Percentiles rank a stretch among this genome's conserved stretches.
Evolutionary conservation across 805 yeast genomes (phyloP).

Genomic region (Candida easanensis): DNA sequence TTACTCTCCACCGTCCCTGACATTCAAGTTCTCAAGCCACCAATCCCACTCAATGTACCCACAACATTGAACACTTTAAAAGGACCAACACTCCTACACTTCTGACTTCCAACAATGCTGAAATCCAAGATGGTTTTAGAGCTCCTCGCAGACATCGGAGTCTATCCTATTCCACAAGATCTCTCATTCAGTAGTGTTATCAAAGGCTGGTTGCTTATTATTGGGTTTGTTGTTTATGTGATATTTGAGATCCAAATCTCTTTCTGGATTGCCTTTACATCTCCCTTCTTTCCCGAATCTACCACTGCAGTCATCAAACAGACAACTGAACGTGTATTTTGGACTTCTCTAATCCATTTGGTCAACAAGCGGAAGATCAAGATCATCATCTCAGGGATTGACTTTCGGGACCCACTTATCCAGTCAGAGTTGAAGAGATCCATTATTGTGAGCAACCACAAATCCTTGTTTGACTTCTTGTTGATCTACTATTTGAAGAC

Average conservation of each 20-base stretch:
- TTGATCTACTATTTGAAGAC: slow-evolving; percentile 40
- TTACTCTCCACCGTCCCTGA: too few species aligned
- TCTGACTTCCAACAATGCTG: too few species aligned
- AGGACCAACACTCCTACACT: too few species aligned
- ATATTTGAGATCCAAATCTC: slow-evolving; percentile 10
- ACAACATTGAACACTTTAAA: too few species aligned
- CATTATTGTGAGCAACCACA: slow-evolving; percentile 53
- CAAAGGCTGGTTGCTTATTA: slow-evolving; percentile 23
- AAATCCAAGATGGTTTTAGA: slow-evolving; percentile 10
- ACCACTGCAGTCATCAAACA: slow-evolving; percentile 1
- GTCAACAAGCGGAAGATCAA: slow-evolving; percentile 25
- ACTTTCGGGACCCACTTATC: slow-evolving; percentile 21
- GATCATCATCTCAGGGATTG: slow-evolving; percentile 26
- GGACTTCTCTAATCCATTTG: slow-evolving; percentile 20
- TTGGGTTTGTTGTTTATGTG: slow-evolving; percentile 10
- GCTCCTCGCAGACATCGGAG: slow-evolving; percentile 20
- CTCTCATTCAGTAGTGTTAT: slow-evolving; percentile 15
- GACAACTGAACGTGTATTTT: slow-evolving; percentile 13
- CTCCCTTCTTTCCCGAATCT: slow-evolving; percentile 4
- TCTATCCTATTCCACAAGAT: slow-evolving; percentile 21
- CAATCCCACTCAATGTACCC: too few species aligned
- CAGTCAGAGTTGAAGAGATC: slow-evolving; percentile 32
- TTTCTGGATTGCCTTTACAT: slow-evolving; percentile 5
- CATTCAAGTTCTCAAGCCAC: too few species aligned
- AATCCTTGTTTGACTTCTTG: slow-evolving; percentile 63